Evolutionary conservation across 192 early-diverging fungal species (phyloP).

Genomic region (Coemansia sp.): DNA sequence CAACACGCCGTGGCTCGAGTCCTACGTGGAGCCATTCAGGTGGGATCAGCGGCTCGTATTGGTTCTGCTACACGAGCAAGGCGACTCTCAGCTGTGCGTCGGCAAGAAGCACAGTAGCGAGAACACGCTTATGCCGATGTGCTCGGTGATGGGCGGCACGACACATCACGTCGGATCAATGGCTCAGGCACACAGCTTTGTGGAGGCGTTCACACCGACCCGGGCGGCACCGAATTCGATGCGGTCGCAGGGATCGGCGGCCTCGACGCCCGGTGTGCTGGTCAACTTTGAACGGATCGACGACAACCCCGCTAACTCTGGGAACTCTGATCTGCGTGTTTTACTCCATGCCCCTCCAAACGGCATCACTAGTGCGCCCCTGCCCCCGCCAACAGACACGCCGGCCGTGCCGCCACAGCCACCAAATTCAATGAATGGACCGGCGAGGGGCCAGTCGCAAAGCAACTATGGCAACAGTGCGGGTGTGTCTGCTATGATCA

Average conservation of each 20-base stretch:
- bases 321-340: conserved; percentile 39
- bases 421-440: conserved; percentile 8
- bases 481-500: conserved; percentile 33
- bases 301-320: conserved; percentile 36
- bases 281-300: conserved; percentile 63
- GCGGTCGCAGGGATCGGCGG: conserved; percentile 21
- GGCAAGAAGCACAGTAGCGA: conserved; percentile 47
- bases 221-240: conserved; percentile 8
- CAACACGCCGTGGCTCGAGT: conserved; percentile 59
- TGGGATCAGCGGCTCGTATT: conserved; percentile 78
- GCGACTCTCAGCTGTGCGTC: conserved; percentile 23
- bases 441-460: neutral
- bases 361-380: conserved; percentile 28
- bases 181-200: conserved; percentile 58
- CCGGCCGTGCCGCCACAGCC: conserved; percentile 15
- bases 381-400: conserved; percentile 32
- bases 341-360: conserved; percentile 33
- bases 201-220: conserved; percentile 54
- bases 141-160: conserved; percentile 66
- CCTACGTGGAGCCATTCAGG: conserved; percentile 74
- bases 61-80: conserved; percentile 56
- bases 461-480: conserved; percentile 31
- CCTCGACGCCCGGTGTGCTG: conserved; percentile 51
- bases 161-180: conserved; percentile 52
- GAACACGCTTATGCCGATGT: conserved; percentile 60